These are phyloP conservation scores for Malassezia nana DNA, from an alignment of 1,284 basidiomycete species.

Conservation along the genomic window DNA sequence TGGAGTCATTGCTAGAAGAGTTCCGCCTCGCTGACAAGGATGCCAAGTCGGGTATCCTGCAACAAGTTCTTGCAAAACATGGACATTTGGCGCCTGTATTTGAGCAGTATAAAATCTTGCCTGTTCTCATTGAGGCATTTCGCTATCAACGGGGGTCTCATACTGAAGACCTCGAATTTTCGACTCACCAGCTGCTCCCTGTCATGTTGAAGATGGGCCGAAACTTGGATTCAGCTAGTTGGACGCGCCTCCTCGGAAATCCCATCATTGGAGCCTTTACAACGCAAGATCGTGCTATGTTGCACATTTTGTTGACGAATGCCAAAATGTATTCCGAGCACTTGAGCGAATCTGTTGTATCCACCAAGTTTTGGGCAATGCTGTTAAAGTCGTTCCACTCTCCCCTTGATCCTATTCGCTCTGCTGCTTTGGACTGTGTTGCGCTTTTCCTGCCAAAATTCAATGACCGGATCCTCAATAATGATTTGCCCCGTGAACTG, in stretches of 20 bases:
- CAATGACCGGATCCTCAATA: slow-evolving; percentile 84
- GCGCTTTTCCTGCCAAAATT: slow-evolving; percentile 69
- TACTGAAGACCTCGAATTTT: slow-evolving; percentile 14
- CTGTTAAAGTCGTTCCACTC: slow-evolving; percentile 91
- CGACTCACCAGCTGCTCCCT: slow-evolving; percentile 23
- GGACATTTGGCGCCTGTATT: slow-evolving; percentile 67
- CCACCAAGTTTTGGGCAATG: slow-evolving; percentile 84
- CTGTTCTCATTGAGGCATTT: slow-evolving; percentile 67
- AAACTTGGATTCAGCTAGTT: slow-evolving; percentile 26
- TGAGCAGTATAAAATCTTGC: slow-evolving; percentile 72
- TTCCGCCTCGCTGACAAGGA: slow-evolving; percentile 73
- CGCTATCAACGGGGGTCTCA: slow-evolving; percentile 4
- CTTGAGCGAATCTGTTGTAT: slow-evolving; percentile 71
- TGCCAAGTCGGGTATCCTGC: slow-evolving; percentile 58
- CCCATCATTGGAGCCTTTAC: slow-evolving; percentile 35
- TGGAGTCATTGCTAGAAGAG: slow-evolving; percentile 74
- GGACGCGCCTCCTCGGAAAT: slow-evolving; percentile 24
- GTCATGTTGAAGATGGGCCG: slow-evolving; percentile 36
- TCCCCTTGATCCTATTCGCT: slow-evolving; percentile 81
- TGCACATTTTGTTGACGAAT: slow-evolving; percentile 84
- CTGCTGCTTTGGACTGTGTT: slow-evolving; percentile 84
- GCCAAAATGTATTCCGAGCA: slow-evolving; percentile 74
- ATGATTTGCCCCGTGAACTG: slow-evolving; percentile 82
- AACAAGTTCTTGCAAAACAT: neutral
- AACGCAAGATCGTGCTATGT: slow-evolving; percentile 65